These are phyloP conservation scores for Gymnopilus dilepis DNA, from an alignment of 768 basidiomycete genomes.

Conservation along the genomic window DNA sequence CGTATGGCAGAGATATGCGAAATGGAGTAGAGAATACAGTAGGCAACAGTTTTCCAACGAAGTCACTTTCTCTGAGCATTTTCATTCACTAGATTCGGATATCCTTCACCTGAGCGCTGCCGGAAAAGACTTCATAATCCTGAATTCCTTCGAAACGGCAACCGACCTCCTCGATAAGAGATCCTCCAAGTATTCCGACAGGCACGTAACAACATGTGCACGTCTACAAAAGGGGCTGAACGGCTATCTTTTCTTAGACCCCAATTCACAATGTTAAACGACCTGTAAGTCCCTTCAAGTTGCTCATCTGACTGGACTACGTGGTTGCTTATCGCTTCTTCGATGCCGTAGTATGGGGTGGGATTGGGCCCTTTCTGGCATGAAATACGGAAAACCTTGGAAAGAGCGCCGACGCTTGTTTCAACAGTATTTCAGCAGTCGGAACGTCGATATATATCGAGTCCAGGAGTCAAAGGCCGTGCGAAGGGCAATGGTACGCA, in stretches of 20 bases:
- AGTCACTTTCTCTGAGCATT: neutral
- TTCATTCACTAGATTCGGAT: conserved; percentile 31
- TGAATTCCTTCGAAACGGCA: conserved; percentile 40
- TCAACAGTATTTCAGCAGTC: conserved; percentile 37
- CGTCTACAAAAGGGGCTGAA: neutral
- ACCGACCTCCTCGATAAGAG: conserved; percentile 47
- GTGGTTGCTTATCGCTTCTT: neutral
- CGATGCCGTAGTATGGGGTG: conserved; percentile 40
- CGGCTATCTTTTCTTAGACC: conserved; percentile 23
- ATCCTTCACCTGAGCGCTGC: conserved; percentile 34
- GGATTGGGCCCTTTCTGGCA: conserved; percentile 39
- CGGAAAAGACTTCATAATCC: conserved; percentile 40
- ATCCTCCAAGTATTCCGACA: conserved; percentile 45
- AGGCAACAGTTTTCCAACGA: neutral
- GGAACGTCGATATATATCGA: conserved; percentile 32
- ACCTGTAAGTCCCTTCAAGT: conserved; percentile 7
- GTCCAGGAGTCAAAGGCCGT: conserved; percentile 32
- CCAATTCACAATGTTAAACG: conserved; percentile 30
- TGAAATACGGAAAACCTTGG: conserved; percentile 46
- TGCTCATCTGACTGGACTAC: too few relatives aligned
- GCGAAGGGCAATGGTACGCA: conserved; percentile 32
- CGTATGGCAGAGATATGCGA: conserved; percentile 8
- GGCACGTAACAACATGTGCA: conserved; percentile 25
- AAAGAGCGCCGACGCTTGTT: conserved; percentile 43
- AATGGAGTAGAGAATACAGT: conserved; percentile 29